phyloP scores from a whole-genome alignment of 2,329 filamentous ascomycete species.

The Camillea tinctor region DNA sequence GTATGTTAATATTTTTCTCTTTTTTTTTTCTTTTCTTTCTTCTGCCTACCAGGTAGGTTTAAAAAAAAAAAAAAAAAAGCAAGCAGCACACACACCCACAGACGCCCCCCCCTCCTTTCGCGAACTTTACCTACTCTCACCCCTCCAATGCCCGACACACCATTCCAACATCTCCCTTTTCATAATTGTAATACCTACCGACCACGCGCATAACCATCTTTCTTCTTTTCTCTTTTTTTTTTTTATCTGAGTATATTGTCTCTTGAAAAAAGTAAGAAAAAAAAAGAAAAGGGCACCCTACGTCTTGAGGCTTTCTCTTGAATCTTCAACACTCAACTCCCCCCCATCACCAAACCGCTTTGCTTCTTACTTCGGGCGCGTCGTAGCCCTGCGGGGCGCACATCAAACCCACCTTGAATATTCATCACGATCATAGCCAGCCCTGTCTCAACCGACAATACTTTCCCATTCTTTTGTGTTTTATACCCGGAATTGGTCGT shows the following conservation, averaged over 20 bases:
- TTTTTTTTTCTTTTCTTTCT: background rate
- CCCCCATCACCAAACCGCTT: background rate
- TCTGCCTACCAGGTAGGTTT: background rate
- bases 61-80: background rate
- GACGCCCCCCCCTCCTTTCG: slow-evolving; percentile 17
- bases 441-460: slow-evolving; percentile 1
- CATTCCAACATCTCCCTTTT: slow-evolving; percentile 10
- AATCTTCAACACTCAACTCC: background rate
- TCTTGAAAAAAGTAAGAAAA: background rate
- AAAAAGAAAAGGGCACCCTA: background rate
- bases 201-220: background rate
- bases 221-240: background rate
- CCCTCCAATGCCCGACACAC: slow-evolving; percentile 15
- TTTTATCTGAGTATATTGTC: background rate
- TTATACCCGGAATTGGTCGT: background rate
- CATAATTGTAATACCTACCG: background rate
- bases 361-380: slow-evolving; percentile 7
- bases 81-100: background rate
- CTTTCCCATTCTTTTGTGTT: background rate
- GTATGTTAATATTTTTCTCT: too few relatives aligned
- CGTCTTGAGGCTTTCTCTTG: slow-evolving; percentile 9
- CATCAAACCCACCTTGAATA: slow-evolving; percentile 6
- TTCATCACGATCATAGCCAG: slow-evolving; percentile 3
- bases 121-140: slow-evolving; percentile 17
- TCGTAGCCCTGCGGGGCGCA: slow-evolving; percentile 26